Conservation (phyloP, 2,329 filamentous ascomycete species). For the Delphinella strobiligena region DNA sequence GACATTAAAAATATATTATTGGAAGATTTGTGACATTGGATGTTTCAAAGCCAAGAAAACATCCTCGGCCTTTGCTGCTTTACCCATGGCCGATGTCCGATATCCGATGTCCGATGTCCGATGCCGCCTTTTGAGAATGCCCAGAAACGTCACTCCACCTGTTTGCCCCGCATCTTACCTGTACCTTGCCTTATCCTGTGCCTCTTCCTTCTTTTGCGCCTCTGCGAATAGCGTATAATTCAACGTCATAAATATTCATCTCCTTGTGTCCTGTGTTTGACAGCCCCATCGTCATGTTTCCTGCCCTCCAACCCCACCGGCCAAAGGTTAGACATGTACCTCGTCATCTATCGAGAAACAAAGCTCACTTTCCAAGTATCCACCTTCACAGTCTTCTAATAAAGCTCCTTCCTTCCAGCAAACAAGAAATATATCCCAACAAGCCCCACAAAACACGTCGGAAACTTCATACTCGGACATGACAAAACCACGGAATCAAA, state of each 20-base stretch:
- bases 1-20: too few species aligned
- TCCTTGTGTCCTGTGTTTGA: not conserved
- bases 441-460: slow-evolving; percentile 15
- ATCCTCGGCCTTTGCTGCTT: too few species aligned
- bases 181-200: too few species aligned
- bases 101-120: too few species aligned
- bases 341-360: slow-evolving; percentile 1
- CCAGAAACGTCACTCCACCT: too few species aligned
- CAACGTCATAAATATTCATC: not conserved
- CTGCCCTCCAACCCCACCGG: slow-evolving; percentile 26
- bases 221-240: not conserved
- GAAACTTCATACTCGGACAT: slow-evolving; percentile 1
- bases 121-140: too few species aligned
- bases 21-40: not conserved
- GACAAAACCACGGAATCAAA: slow-evolving; percentile 27
- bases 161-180: too few species aligned
- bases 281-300: slow-evolving; percentile 20
- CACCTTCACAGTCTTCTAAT: slow-evolving; percentile 4
- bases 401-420: slow-evolving; percentile 18
- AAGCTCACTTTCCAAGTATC: slow-evolving; percentile 3
- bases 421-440: slow-evolving; percentile 13
- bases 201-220: too few species aligned
- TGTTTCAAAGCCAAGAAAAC: not conserved
- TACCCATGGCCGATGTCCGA: too few species aligned
- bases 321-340: slow-evolving; percentile 22